Percentiles rank a stretch among this genome's conserved stretches.
Evolutionary conservation across 2,329 filamentous ascomycete species (phyloP).

Genomic region (Alternaria triticimaculans): DNA sequence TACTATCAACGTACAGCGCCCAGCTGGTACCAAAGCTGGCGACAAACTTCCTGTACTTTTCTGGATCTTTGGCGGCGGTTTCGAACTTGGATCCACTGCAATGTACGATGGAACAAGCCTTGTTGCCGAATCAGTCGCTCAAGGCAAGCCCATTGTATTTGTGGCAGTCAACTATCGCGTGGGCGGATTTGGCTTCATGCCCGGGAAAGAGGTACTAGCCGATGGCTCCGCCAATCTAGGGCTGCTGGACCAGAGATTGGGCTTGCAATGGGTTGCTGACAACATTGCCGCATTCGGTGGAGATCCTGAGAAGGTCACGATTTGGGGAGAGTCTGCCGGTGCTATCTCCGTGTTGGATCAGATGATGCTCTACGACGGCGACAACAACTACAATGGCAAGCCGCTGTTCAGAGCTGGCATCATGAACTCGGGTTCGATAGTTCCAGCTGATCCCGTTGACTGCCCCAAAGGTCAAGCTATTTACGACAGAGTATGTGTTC

Average conservation of each 20-base stretch:
- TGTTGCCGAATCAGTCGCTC: constrained; percentile 50
- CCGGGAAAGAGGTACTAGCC: constrained; percentile 69
- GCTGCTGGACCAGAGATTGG: constrained; percentile 74
- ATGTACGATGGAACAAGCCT: constrained; percentile 53
- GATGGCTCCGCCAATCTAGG: constrained; percentile 75
- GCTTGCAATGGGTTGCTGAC: constrained; percentile 77
- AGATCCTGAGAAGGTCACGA: constrained; percentile 77
- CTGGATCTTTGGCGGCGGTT: constrained; percentile 57
- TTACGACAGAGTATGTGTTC: constrained; percentile 52
- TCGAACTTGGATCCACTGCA: constrained; percentile 46
- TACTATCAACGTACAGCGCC: constrained; percentile 52
- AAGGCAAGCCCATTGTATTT: constrained; percentile 72
- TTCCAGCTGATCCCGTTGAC: constrained; percentile 63
- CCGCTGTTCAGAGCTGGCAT: constrained; percentile 77
- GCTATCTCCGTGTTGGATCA: constrained; percentile 77
- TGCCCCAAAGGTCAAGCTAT: constrained; percentile 69
- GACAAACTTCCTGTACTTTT: constrained; percentile 56
- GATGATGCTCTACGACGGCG: constrained; percentile 74
- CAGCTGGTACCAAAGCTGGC: constrained; percentile 43
- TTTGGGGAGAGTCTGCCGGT: constrained; percentile 71
- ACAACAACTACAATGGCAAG: constrained; percentile 76
- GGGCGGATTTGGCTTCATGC: constrained; percentile 76
- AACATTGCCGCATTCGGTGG: constrained; percentile 81
- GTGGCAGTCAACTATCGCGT: constrained; percentile 81
- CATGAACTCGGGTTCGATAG: constrained; percentile 62